Evolutionary conservation across 169 alveolate species (phyloP).

Genomic region (Plasmodium vivax): DNA sequence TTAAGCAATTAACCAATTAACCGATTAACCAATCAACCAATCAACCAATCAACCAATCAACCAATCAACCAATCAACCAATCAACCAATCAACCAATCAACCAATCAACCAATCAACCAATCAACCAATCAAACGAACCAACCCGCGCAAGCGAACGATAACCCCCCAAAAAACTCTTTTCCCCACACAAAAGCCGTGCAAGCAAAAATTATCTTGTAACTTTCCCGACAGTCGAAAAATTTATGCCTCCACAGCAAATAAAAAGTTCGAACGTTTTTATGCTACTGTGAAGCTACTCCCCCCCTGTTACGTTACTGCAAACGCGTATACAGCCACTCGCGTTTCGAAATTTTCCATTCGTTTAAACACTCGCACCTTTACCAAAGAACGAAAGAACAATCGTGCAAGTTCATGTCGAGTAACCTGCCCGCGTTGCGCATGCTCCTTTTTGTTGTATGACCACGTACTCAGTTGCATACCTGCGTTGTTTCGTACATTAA

Average conservation of each 20-base stretch:
- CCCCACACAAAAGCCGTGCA: neutral
- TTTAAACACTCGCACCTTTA: neutral
- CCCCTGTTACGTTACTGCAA: neutral
- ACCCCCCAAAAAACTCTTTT: neutral
- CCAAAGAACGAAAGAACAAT: neutral
- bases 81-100: no score
- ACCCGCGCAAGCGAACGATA: neutral
- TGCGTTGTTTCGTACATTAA: neutral
- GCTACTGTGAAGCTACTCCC: neutral
- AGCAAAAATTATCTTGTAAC: neutral
- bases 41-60: no score
- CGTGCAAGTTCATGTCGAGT: neutral
- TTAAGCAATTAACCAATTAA: no score
- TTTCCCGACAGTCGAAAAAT: neutral
- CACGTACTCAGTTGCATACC: neutral
- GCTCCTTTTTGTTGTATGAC: neutral
- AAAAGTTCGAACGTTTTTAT: neutral
- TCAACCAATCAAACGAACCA: no score
- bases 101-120: no score
- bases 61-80: no score
- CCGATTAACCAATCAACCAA: no score
- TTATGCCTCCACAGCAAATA: neutral
- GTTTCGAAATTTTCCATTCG: neutral
- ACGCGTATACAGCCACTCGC: neutral
- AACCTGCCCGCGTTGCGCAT: neutral